Base-by-base conservation (phyloP, 306 rosid genomes). In the Cicer judaicum region DNA sequence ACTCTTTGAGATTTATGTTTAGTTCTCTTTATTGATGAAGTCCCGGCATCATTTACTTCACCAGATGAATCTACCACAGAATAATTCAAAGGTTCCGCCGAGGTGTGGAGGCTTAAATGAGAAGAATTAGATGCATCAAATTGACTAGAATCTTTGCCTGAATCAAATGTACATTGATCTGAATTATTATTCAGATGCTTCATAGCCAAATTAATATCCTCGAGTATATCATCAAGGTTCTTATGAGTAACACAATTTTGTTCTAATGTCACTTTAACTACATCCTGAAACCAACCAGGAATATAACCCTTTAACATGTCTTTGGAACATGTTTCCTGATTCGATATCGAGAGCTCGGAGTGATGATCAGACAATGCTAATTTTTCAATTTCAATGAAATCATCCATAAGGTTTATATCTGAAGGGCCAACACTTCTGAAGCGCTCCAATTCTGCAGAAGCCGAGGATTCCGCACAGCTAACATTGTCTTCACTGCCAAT, bases 331-430 rank as follows among this genome's bases (percentile, higher is more conserved):
- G 70, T 67, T 81, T 83, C 82, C 64, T 18, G 86, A 82, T 81
- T 82, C 55, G 90, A 80, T 10, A 41, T 55, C 19, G 78, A 68
- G 73, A 86, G 15, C 10, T 56, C 79, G 8, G 53, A 82, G 48
- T 79, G 76, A 61, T 70, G 64, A 72, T 82, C 87, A 48, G 85
- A 78, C 53, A 76, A 47, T 42, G 92, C 97, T 74, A 93, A 67
- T 70, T 89, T 93, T 84, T 93, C 98, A 96, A 90, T 93, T 84
- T 93, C 98, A 81, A 84, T 86, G 64, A 93, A 93, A 77, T 93
- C 98, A 72, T 90, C 95, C 96, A 90, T 87, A 79, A 93, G 89
- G 70, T 82, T 88, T 49, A 93, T 82, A 73, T 88, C 98, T 7
- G 87, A 82, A 66, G 83, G 79, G 55, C 88, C 90, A 34, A 85